Evolutionary conservation across 495 filamentous ascomycete genomes (phyloP).

Genomic region (Talaromyces stipitatus): DNA sequence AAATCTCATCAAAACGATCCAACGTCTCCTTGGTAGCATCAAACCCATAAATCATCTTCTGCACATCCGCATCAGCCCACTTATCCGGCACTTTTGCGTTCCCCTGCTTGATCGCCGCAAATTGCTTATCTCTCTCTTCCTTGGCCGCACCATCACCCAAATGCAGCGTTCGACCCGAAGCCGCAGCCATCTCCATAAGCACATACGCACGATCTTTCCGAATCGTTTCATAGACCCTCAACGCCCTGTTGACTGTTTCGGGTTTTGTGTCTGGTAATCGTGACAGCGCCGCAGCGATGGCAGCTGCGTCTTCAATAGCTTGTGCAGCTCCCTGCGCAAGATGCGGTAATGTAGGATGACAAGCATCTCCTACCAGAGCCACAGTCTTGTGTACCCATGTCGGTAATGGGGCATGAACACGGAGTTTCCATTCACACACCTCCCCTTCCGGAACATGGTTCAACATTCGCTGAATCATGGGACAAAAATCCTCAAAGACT

Average conservation of each 20-base stretch:
- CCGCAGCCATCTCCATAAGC: constrained; percentile 64
- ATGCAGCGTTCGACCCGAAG: constrained; percentile 59
- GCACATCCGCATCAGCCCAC: constrained; percentile 75
- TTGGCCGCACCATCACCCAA: constrained; percentile 68
- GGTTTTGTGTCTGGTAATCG: constrained; percentile 44
- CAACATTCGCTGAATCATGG: constrained; percentile 63
- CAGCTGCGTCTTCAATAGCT: constrained; percentile 41
- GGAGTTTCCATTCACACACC: constrained; percentile 75
- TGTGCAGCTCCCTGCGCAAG: constrained; percentile 44
- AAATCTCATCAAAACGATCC: constrained; percentile 54
- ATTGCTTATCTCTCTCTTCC: constrained; percentile 66
- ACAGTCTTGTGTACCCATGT: constrained; percentile 69
- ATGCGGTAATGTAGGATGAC: constrained; percentile 41
- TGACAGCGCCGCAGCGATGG: constrained; percentile 52
- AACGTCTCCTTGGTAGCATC: constrained; percentile 56
- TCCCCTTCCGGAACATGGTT: constrained; percentile 73
- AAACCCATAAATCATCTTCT: constrained; percentile 67
- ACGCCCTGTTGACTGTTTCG: constrained; percentile 52
- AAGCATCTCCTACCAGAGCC: constrained; percentile 55
- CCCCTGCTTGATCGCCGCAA: constrained; percentile 52
- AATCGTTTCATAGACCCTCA: constrained; percentile 64
- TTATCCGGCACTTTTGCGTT: constrained; percentile 62
- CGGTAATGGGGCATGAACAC: constrained; percentile 58
- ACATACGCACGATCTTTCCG: constrained; percentile 62
- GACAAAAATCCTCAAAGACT: constrained; percentile 64